These are phyloP conservation scores for Penicillium arizonense DNA, from an alignment of 495 filamentous ascomycete species.

Conservation along the genomic window DNA sequence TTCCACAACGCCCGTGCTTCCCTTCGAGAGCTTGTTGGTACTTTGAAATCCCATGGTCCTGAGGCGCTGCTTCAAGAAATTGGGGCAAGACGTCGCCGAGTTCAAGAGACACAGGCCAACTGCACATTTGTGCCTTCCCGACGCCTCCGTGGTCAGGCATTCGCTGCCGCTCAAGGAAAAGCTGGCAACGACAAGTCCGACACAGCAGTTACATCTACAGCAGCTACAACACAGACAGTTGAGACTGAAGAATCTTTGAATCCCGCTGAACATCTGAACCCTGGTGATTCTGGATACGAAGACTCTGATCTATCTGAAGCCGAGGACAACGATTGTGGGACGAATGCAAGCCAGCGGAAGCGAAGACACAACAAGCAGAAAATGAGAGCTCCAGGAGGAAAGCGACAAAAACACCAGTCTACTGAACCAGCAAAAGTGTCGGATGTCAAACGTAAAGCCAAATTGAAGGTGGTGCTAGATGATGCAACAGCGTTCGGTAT, in stretches of 20 bases:
- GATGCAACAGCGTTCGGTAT: constrained; percentile 31
- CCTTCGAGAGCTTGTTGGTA: constrained; percentile 41
- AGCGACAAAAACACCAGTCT: not conserved
- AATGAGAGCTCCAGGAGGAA: not conserved
- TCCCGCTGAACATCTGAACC: not conserved
- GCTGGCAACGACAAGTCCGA: not conserved
- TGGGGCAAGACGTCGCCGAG: constrained; percentile 17
- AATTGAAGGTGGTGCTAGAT: constrained; percentile 11
- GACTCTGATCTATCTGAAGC: constrained; percentile 1
- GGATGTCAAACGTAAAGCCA: not conserved
- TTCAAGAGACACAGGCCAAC: constrained; percentile 16
- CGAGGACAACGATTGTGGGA: too few species aligned
- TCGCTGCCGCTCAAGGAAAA: constrained; percentile 3
- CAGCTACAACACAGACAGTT: too few species aligned
- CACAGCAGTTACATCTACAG: not conserved
- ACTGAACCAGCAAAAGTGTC: constrained; percentile 1
- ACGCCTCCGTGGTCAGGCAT: constrained; percentile 27
- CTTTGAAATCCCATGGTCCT: constrained; percentile 26
- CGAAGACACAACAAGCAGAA: not conserved
- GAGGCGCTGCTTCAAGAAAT: constrained; percentile 28
- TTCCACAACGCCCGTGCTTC: constrained; percentile 40
- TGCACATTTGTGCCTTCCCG: constrained; percentile 31
- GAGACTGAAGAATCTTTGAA: too few species aligned
- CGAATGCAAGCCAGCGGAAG: not conserved
- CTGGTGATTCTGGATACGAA: constrained; percentile 1